These are phyloP conservation scores for Yamadazyma conglobata DNA, from an alignment of 1,139 yeast species.

Conservation along the genomic window DNA sequence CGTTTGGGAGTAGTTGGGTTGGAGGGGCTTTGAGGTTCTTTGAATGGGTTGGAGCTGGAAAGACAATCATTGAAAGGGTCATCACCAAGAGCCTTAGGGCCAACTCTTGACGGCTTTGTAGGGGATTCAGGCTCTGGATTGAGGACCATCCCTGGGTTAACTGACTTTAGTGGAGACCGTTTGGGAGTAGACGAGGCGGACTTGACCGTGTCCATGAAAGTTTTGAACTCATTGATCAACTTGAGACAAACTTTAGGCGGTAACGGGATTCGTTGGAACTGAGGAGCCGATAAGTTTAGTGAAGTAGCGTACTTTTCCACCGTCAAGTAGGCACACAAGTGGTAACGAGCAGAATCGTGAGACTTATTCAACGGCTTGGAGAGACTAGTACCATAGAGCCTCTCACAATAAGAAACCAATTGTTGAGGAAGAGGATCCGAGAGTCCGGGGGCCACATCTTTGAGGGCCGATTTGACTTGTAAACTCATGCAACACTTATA, in stretches of 20 bases:
- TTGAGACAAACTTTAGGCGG: conserved; percentile 46
- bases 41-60: background rate
- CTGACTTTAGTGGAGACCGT: conserved; percentile 27
- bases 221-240: conserved; percentile 45
- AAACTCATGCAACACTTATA: conserved; percentile 11
- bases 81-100: background rate
- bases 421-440: conserved; percentile 46
- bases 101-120: background rate
- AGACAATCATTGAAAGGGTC: background rate
- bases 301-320: conserved; percentile 46
- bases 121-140: conserved; percentile 1
- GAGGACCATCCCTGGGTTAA: conserved; percentile 3
- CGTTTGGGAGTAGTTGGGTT: conserved; percentile 8
- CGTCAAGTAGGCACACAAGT: conserved; percentile 62
- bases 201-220: conserved; percentile 23
- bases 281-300: conserved; percentile 46
- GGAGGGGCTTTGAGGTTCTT: background rate
- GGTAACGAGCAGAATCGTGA: conserved; percentile 62
- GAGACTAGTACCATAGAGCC: conserved; percentile 51
- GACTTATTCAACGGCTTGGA: conserved; percentile 45
- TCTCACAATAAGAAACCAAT: conserved; percentile 45
- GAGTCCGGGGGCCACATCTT: conserved; percentile 50
- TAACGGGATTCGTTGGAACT: conserved; percentile 50
- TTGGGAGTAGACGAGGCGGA: conserved; percentile 33
- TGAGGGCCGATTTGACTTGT: conserved; percentile 32